A percentile compares a stretch with the other conserved stretches of the same genome.
phyloP scores from a whole-genome alignment of 768 basidiomycete genomes.

The Austroboletus eburneus region DNA sequence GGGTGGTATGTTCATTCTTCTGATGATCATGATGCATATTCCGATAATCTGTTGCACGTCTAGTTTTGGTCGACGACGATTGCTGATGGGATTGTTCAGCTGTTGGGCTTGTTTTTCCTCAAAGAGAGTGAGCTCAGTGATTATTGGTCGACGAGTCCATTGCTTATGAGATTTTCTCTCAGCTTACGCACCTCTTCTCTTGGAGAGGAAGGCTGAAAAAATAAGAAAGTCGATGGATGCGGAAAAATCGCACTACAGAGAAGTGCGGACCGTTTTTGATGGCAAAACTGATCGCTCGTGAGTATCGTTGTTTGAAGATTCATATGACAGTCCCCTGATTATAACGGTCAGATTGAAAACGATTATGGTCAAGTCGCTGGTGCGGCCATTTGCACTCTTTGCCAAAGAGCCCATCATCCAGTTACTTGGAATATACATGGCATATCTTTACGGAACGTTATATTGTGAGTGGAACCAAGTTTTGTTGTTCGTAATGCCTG shows the following conservation, averaged over 20 bases:
- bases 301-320: constrained; percentile 16
- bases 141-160: background rate
- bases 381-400: constrained; percentile 68
- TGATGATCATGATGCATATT: background rate
- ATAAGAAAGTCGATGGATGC: constrained; percentile 43
- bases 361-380: constrained; percentile 50
- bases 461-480: constrained; percentile 41
- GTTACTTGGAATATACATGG: constrained; percentile 63
- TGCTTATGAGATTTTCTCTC: constrained; percentile 13
- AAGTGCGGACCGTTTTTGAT: constrained; percentile 49
- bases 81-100: constrained; percentile 49
- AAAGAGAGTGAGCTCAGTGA: constrained; percentile 56
- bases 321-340: background rate
- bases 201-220: constrained; percentile 48
- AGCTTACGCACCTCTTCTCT: constrained; percentile 29
- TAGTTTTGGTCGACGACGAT: constrained; percentile 69
- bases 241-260: constrained; percentile 39
- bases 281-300: constrained; percentile 39
- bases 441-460: constrained; percentile 60
- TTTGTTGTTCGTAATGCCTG: background rate
- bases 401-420: constrained; percentile 61
- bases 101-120: constrained; percentile 51
- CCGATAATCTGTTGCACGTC: background rate
- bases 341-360: constrained; percentile 41
- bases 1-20: constrained; percentile 47